Base-by-base conservation (phyloP, 1,139 yeast genomes). In the Geotrichum bryndzae region DNA sequence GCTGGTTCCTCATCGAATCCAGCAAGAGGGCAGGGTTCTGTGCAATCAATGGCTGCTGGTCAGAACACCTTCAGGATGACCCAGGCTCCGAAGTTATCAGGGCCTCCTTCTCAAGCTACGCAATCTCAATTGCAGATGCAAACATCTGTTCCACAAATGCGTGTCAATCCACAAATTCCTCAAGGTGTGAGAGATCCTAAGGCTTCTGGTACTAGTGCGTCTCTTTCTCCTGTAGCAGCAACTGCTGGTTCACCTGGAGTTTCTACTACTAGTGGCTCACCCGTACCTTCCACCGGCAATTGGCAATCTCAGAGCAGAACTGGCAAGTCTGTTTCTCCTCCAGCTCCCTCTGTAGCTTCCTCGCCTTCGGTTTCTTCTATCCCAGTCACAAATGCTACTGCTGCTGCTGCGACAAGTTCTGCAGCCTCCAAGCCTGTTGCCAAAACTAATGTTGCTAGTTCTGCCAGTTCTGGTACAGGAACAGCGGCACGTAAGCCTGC, bases 1-100 rank as follows among this genome's bases (percentile, higher is more conserved):
- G 15, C 41, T 27, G 29, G 38, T 13, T 25, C 54, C 13, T 18
- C 35, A 33, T 38, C 27, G 58, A 45, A 18, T 33, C 13, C 54
- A 33, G 54, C 29, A 18, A 31, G 35, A 29, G 61, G 31, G 63
- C 46, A 41, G 18, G 46, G 18, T n/a, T 65, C 45, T 23, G 71
- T 56, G 58, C 68, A 61, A 41, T 66, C 69, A 7, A 59, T 68
- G 51, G 70, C 68, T 13, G 69, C 70, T 23, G 71, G 71, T 18
- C 71, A 68, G 53, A 65, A 53, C 35, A 67, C 69, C 4, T 67
- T 68, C 58, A 61, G 69, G 18, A 67, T 65, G 66, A 59, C 65
- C 7, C 62, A 56, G 56, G 29, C 61, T 1, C 59, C 61, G 38
- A 55, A 54, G 38, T 50, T n/a, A 31, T 25, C 51, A 13, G 51